These are phyloP conservation scores for Geosmithia flava DNA, from an alignment of 2,329 filamentous ascomycete species.

Conservation along the genomic window DNA sequence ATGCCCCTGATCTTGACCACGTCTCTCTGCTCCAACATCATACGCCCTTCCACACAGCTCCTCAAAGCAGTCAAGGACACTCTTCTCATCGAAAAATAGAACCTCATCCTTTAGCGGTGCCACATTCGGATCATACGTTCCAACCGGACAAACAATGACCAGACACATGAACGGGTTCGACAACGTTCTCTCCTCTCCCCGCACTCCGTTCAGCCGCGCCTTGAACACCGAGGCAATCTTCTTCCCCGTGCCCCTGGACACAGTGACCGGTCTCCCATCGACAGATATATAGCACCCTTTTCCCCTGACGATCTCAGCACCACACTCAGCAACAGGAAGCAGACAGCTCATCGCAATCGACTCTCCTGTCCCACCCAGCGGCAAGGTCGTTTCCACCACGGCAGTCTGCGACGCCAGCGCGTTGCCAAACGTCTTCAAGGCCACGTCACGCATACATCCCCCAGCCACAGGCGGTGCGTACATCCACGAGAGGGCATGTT, in stretches of 20 bases:
- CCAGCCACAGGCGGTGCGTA: slow-evolving; percentile 23
- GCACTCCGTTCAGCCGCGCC: slow-evolving; percentile 26
- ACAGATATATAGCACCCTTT: slow-evolving; percentile 53
- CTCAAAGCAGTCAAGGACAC: slow-evolving; percentile 31
- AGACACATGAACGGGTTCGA: slow-evolving; percentile 45
- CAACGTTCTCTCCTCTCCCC: slow-evolving; percentile 10
- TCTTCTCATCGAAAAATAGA: slow-evolving; percentile 45
- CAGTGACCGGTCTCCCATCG: slow-evolving; percentile 52
- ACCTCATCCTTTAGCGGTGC: slow-evolving; percentile 63
- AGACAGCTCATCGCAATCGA: slow-evolving; percentile 39
- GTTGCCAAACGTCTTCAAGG: slow-evolving; percentile 48
- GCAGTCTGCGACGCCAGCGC: slow-evolving; percentile 42
- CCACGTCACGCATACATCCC: slow-evolving; percentile 38
- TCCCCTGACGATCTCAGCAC: slow-evolving; percentile 24
- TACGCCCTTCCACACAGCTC: slow-evolving; percentile 29
- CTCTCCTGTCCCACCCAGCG: not conserved
- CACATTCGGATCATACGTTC: slow-evolving; percentile 60
- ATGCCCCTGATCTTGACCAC: not conserved
- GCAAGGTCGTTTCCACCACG: not conserved
- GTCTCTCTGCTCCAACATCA: not conserved
- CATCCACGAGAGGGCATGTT: slow-evolving; percentile 39
- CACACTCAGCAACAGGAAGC: slow-evolving; percentile 38
- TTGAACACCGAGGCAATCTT: slow-evolving; percentile 43
- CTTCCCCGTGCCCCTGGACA: slow-evolving; percentile 42
- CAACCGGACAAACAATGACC: slow-evolving; percentile 46